Base-by-base conservation (phyloP, 768 basidiomycete genomes). In the Podaxis sp. region DNA sequence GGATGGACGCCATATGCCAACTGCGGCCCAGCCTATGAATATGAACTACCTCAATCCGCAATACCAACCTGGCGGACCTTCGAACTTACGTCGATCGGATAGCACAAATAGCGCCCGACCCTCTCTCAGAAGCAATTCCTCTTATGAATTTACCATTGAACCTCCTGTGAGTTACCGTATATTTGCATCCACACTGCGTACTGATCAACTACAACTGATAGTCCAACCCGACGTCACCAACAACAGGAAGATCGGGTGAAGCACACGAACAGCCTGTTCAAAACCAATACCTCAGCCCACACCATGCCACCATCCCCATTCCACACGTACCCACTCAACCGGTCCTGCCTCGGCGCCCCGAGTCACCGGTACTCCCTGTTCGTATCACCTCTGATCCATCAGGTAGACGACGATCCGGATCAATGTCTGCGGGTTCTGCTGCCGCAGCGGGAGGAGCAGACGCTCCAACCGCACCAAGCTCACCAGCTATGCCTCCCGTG, bases 91-190 rank as follows among this genome's bases (percentile, higher is more conserved):
- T n/a, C 60, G 60, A 1, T 36, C 52, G 20, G 53, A 54, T 55
- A 62, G 53, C 37, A 15, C 38, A 2, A 56, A 56, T 40, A 56
- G 54, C 30, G 24, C n/a, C n/a, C 53, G 54, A n/a, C 54, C 44
- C 13, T 54, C 60, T 1, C 3, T 50, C 4, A 49, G 28, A 15
- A 62, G 60, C 22, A 55, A 38, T 28, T 60, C 58, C 15, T 40
- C 41, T 17, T 62, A 55, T 44, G 53, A 49, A n/a, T 22, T 62
- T 24, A 37, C 6, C 15, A 13, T 62, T 37, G 60, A 55, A 17
- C 60, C 60, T 8, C 60, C 60, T 4, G 60, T 62, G 22, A 54
- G 60, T 55, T 22, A 24, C 49, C 26, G 13, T 55, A 7, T 55
- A 20, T n/a, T 2, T n/a, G 5, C 37, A 4, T n/a, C n/a, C 33